Evolutionary conservation across 306 rosid species (phyloP).

Genomic region (Alnus glutinosa): DNA sequence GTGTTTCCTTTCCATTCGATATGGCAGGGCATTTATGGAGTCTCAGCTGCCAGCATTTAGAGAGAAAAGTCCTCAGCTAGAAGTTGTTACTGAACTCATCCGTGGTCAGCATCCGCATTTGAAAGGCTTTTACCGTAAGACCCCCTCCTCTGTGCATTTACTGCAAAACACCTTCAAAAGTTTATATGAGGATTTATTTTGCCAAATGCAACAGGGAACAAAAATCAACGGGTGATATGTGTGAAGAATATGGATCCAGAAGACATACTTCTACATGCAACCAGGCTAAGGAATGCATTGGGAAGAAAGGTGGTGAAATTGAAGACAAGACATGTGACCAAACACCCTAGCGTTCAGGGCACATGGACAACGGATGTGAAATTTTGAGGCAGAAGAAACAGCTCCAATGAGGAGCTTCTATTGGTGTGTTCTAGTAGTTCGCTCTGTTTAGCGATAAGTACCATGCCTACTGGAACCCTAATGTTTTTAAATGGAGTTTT

Average conservation of each 20-base stretch:
- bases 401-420: constrained; percentile 16
- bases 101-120: constrained; percentile 96
- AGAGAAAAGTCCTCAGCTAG: constrained; percentile 82
- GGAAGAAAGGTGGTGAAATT: constrained; percentile 92
- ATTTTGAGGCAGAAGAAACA: constrained; percentile 39
- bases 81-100: constrained; percentile 79
- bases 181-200: constrained; percentile 12
- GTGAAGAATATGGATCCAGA: constrained; percentile 87
- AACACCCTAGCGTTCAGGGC: constrained; percentile 90
- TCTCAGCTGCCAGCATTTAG: constrained; percentile 62
- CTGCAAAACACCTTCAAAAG: neutral
- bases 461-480: too few relatives aligned
- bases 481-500: too few relatives aligned
- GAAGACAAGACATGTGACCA: constrained; percentile 81
- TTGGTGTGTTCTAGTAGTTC: neutral
- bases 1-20: neutral
- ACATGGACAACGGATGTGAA: constrained; percentile 78
- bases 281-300: constrained; percentile 74
- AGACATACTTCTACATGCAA: constrained; percentile 61
- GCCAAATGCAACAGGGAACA: constrained; percentile 56
- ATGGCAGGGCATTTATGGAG: constrained; percentile 84
- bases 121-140: constrained; percentile 76
- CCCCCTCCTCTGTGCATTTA: neutral
- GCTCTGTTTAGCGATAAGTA: too few relatives aligned
- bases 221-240: constrained; percentile 67